Percentiles rank a stretch among this genome's conserved stretches.
Conservation (phyloP, 768 basidiomycete genomes). For the Lactarius indigo region DNA sequence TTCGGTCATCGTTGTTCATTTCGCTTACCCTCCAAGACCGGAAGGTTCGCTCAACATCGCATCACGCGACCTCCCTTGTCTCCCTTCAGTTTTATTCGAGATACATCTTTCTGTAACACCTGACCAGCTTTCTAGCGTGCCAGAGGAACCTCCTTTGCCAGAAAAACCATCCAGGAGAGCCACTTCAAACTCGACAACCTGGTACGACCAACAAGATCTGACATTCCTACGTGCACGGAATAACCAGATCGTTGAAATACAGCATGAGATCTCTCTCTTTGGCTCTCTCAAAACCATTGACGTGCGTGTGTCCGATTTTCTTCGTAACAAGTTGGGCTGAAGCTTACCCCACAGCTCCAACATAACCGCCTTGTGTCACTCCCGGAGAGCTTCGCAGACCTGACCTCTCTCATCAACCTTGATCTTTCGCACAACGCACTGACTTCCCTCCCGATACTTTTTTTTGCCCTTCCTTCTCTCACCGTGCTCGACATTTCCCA, state of each 20-base stretch:
- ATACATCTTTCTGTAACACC: constrained; percentile 75
- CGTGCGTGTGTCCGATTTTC: constrained; percentile 42
- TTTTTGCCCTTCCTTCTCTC: constrained; percentile 68
- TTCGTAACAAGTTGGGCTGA: constrained; percentile 8
- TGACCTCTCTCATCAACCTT: constrained; percentile 60
- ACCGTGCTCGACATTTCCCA: constrained; percentile 67
- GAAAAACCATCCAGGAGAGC: constrained; percentile 33
- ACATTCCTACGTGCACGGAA: constrained; percentile 73
- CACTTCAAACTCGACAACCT: constrained; percentile 45
- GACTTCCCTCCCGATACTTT: constrained; percentile 53
- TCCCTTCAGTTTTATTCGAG: constrained; percentile 77
- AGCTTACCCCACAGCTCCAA: constrained; percentile 50
- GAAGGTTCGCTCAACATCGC: constrained; percentile 73
- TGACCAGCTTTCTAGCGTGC: constrained; percentile 60
- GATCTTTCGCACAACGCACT: constrained; percentile 76
- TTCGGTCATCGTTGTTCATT: constrained; percentile 25
- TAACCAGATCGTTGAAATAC: constrained; percentile 75
- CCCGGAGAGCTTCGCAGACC: constrained; percentile 64
- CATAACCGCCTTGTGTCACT: constrained; percentile 63
- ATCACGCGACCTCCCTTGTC: constrained; percentile 64
- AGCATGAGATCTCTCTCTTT: constrained; percentile 80
- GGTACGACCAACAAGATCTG: constrained; percentile 83
- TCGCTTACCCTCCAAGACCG: constrained; percentile 46
- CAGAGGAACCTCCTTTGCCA: constrained; percentile 53
- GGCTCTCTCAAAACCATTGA: constrained; percentile 78